These are phyloP conservation scores for Viola odorata DNA, from an alignment of 345 rosid genomes.

Conservation along the genomic window DNA sequence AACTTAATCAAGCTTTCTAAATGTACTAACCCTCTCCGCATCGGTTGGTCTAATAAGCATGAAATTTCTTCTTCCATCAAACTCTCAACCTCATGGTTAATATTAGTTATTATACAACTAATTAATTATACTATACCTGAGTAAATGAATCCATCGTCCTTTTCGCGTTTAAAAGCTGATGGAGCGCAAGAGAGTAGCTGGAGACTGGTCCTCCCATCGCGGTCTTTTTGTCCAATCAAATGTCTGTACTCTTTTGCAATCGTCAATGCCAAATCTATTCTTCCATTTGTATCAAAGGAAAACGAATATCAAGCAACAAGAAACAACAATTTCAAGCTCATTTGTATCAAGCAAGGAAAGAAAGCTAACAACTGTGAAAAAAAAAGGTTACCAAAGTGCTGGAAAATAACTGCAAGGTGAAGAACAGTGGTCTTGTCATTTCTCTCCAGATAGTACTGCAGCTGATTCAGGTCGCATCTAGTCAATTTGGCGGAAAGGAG, in stretches of 20 bases:
- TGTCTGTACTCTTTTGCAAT: background rate
- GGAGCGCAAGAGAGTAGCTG: slow-evolving; percentile 3
- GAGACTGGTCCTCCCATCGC: slow-evolving; percentile 4
- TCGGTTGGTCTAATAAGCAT: too few relatives aligned
- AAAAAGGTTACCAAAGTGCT: slow-evolving; percentile 1
- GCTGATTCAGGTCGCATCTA: background rate
- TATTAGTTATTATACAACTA: background rate
- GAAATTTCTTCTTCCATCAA: too few relatives aligned
- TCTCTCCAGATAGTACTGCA: background rate
- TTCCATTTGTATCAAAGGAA: background rate
- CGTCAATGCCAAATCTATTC: background rate
- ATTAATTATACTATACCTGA: background rate
- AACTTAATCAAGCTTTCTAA: too few relatives aligned
- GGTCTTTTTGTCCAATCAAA: background rate
- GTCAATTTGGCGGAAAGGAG: slow-evolving; percentile 1
- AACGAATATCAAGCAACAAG: background rate
- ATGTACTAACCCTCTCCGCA: too few relatives aligned
- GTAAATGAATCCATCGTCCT: slow-evolving; percentile 1
- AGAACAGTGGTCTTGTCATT: slow-evolving; percentile 2
- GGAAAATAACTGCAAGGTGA: slow-evolving; percentile 1
- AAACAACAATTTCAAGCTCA: background rate
- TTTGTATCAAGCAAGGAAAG: too few relatives aligned
- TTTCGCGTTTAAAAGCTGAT: background rate
- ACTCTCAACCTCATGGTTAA: too few relatives aligned
- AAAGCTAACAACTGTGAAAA: background rate